A percentile compares a stretch with the other conserved stretches of the same genome.
Evolutionary conservation across 169 alveolate genomes (phyloP).

Genomic region (Besnoitia besnoiti): DNA sequence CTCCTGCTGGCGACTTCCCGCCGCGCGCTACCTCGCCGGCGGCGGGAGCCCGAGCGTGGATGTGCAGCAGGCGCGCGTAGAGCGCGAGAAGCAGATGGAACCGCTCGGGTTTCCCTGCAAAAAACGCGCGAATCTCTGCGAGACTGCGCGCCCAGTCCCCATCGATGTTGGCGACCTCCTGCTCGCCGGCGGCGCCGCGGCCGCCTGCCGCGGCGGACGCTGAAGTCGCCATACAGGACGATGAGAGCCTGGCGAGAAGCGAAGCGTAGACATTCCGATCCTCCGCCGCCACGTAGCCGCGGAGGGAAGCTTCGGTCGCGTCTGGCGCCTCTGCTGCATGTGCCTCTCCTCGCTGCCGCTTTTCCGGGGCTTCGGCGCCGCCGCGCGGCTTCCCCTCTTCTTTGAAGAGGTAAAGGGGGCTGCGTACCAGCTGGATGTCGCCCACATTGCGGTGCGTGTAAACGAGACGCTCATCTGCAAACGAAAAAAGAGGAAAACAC

Average conservation of each 20-base stretch:
- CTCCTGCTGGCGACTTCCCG: background rate
- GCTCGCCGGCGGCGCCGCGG: background rate
- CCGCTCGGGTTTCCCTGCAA: background rate
- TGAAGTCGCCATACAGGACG: too few relatives aligned
- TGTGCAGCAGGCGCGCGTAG: background rate
- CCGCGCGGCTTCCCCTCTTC: background rate
- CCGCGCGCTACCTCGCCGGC: background rate
- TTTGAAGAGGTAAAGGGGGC: constrained; percentile 46
- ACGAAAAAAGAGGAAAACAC: background rate
- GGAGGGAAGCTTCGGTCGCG: too few relatives aligned
- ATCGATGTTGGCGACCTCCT: too few relatives aligned
- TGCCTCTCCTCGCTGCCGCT: background rate
- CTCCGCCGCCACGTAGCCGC: background rate
- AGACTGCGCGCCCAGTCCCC: too few relatives aligned
- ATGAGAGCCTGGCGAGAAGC: background rate
- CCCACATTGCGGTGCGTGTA: constrained; percentile 64
- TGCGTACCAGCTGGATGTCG: constrained; percentile 54
- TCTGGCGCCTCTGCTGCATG: background rate
- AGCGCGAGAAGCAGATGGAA: background rate
- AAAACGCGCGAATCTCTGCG: background rate
- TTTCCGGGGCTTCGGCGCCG: background rate
- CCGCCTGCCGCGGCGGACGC: too few relatives aligned
- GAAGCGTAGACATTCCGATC: background rate
- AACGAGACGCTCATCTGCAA: constrained; percentile 63
- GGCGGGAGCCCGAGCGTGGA: background rate